Evolutionary conservation across 352 stramenopile species (phyloP).

Genomic region (Aphanomyces astaci): DNA sequence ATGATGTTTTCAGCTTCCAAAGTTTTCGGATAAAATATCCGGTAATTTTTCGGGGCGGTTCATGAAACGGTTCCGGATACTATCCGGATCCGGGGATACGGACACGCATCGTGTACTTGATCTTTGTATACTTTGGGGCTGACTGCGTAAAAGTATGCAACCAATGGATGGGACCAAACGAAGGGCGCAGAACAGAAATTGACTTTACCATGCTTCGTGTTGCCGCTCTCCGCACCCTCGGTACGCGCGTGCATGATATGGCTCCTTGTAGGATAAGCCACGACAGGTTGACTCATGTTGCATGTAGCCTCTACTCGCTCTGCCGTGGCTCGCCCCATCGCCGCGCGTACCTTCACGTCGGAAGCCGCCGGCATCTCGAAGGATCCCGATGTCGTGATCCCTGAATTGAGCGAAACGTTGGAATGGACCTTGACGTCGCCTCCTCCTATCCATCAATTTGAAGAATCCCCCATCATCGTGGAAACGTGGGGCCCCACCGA

Average conservation of each 20-base stretch:
- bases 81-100: neutral
- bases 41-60: neutral
- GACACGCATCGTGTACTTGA: slow-evolving; percentile 3
- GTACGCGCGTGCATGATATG: too few species aligned
- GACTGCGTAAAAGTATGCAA: neutral
- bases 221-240: slow-evolving; percentile 14
- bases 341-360: slow-evolving; percentile 32
- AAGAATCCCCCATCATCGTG: slow-evolving; percentile 80
- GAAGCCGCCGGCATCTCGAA: slow-evolving; percentile 36
- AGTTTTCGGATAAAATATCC: neutral
- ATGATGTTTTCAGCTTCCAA: too few species aligned
- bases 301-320: slow-evolving; percentile 12
- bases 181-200: slow-evolving; percentile 15
- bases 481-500: slow-evolving; percentile 82
- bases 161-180: slow-evolving; percentile 4
- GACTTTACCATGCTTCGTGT: slow-evolving; percentile 16
- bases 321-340: slow-evolving; percentile 4
- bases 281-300: neutral
- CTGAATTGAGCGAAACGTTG: slow-evolving; percentile 70
- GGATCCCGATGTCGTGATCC: slow-evolving; percentile 73
- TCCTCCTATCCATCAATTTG: slow-evolving; percentile 84
- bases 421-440: slow-evolving; percentile 81
- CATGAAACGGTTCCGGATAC: neutral
- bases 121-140: neutral
- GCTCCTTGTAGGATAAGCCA: too few species aligned